Evolutionary conservation across 1,284 basidiomycete species (phyloP).

Genomic region (Ustilago nuda): DNA sequence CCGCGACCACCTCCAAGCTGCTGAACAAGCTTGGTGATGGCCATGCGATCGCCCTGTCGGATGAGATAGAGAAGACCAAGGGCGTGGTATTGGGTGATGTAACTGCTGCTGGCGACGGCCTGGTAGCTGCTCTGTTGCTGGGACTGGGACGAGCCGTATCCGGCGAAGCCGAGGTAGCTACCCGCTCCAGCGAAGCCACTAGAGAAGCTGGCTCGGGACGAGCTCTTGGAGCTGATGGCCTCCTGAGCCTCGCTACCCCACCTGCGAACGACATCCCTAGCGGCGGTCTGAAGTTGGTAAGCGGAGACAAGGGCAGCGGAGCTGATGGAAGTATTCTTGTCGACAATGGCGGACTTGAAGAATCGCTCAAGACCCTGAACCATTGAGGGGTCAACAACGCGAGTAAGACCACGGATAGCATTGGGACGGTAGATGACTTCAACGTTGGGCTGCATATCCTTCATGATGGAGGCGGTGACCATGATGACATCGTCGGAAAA

Average conservation of each 20-base stretch:
- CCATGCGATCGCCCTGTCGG: slow-evolving; percentile 97
- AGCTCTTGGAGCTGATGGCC: slow-evolving; percentile 77
- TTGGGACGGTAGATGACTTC: slow-evolving; percentile 99
- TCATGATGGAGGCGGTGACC: slow-evolving; percentile 99
- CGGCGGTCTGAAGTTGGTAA: slow-evolving; percentile 93
- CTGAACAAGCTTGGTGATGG: slow-evolving; percentile 98
- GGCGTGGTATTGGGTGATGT: slow-evolving; percentile 97
- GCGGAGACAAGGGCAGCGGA: slow-evolving; percentile 96
- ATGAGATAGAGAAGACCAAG: slow-evolving; percentile 94
- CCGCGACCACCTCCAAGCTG: slow-evolving; percentile 72
- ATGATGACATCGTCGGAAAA: slow-evolving; percentile 98
- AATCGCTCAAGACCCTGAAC: slow-evolving; percentile 98
- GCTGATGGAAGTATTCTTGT: slow-evolving; percentile 93
- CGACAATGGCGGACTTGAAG: slow-evolving; percentile 99
- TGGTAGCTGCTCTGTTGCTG: slow-evolving; percentile 78
- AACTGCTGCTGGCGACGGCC: slow-evolving; percentile 75
- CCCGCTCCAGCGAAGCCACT: slow-evolving; percentile 72
- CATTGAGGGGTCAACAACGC: slow-evolving; percentile 97
- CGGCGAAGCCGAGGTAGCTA: slow-evolving; percentile 68
- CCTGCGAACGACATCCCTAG: slow-evolving; percentile 84
- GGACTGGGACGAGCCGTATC: slow-evolving; percentile 55
- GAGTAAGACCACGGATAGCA: slow-evolving; percentile 93
- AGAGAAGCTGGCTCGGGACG: slow-evolving; percentile 38
- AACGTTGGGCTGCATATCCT: slow-evolving; percentile 99
- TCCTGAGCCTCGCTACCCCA: slow-evolving; percentile 99